phyloP scores from a whole-genome alignment of 1,284 basidiomycete genomes.

The Stereum hirsutum region DNA sequence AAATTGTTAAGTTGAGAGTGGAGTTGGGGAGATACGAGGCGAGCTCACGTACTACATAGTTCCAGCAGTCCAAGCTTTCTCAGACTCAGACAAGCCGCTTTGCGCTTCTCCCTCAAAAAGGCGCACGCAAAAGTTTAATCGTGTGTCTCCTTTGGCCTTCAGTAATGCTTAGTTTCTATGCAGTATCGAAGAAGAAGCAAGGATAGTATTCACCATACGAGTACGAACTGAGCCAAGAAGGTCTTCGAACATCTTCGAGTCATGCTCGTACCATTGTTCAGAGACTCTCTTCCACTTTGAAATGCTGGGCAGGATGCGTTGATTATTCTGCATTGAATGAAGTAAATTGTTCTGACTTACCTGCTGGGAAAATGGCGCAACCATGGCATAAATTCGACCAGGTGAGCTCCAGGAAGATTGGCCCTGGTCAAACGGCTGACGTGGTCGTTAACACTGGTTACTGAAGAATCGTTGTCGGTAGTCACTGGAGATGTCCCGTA shows the following conservation, averaged over 20 bases:
- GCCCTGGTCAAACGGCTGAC: background rate
- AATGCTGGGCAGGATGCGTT: slow-evolving; percentile 5
- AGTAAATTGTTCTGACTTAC: too few species aligned
- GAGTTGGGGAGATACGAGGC: background rate
- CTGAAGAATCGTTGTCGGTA: background rate
- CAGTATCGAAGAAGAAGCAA: background rate
- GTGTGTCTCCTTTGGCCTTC: slow-evolving; percentile 11
- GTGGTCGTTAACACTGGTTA: background rate
- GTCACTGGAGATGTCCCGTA: slow-evolving; percentile 1
- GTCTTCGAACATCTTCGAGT: slow-evolving; percentile 12
- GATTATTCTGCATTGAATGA: too few species aligned
- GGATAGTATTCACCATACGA: slow-evolving; percentile 6
- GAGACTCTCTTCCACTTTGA: slow-evolving; percentile 12
- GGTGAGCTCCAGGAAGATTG: background rate
- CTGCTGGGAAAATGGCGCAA: slow-evolving; percentile 3
- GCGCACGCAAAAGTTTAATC: slow-evolving; percentile 8
- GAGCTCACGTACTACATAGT: slow-evolving; percentile 11
- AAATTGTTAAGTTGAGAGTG: background rate
- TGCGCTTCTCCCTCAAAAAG: slow-evolving; percentile 12
- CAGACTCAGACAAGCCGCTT: slow-evolving; percentile 7
- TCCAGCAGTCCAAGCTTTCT: slow-evolving; percentile 14
- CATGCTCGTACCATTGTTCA: slow-evolving; percentile 10
- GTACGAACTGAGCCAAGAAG: slow-evolving; percentile 10
- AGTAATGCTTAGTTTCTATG: background rate
- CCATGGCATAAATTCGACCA: slow-evolving; percentile 6